These are phyloP conservation scores for Holtermanniella nyarrowii DNA, from an alignment of 768 basidiomycete species.

Conservation along the genomic window DNA sequence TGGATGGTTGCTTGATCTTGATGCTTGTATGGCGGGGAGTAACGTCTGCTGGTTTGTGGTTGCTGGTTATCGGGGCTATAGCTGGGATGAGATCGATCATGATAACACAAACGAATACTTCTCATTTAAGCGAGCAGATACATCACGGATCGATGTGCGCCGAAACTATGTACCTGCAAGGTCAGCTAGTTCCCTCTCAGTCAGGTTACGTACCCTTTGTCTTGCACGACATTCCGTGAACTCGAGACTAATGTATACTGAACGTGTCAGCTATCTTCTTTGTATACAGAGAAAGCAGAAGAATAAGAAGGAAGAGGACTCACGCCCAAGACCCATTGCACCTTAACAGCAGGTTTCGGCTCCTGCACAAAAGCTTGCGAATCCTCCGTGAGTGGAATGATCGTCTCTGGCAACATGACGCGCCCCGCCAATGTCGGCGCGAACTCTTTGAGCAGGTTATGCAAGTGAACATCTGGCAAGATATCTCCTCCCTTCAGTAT, in stretches of 20 bases:
- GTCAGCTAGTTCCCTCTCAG: not conserved
- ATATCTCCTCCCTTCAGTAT: constrained; percentile 19
- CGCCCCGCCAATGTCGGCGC: constrained; percentile 3
- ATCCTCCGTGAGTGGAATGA: constrained; percentile 19
- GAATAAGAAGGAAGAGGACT: constrained; percentile 8
- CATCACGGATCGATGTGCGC: too few species aligned
- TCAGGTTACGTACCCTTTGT: constrained; percentile 33
- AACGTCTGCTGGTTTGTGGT: too few species aligned
- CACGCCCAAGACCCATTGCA: constrained; percentile 38
- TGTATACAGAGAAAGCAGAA: not conserved
- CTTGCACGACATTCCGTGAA: constrained; percentile 32
- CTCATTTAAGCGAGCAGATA: too few species aligned
- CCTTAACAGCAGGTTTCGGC: constrained; percentile 15
- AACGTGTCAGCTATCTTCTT: not conserved
- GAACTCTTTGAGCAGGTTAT: constrained; percentile 38
- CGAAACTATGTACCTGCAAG: not conserved
- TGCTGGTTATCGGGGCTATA: too few species aligned
- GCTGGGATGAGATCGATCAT: too few species aligned
- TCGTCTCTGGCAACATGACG: constrained; percentile 2
- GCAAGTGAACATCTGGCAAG: constrained; percentile 30
- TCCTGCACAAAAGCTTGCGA: constrained; percentile 16
- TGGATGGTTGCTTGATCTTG: too few species aligned
- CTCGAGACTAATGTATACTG: constrained; percentile 34
- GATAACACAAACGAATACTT: too few species aligned
- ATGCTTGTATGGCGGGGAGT: too few species aligned